Conservation (phyloP, 495 filamentous ascomycete genomes). For the Margaritispora aquatica region DNA sequence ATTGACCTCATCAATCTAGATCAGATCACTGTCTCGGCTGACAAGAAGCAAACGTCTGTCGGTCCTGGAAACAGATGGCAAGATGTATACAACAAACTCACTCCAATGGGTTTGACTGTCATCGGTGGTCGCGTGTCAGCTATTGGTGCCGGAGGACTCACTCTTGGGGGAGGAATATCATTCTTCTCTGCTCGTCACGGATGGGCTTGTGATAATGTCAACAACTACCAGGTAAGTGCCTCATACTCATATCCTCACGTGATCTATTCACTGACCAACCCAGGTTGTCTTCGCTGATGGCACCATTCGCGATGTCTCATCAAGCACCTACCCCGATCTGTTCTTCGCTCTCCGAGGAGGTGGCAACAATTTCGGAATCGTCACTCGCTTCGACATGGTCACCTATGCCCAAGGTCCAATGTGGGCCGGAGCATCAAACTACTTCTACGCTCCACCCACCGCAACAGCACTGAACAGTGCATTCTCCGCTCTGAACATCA, state of each 20-base stretch:
- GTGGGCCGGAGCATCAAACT: conserved; percentile 32
- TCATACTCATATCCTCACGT: conserved; percentile 12
- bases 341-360: conserved; percentile 51
- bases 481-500: conserved; percentile 32
- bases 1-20: conserved; percentile 48
- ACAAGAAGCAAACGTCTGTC: conserved; percentile 31
- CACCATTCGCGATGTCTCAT: conserved; percentile 30
- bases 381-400: conserved; percentile 42
- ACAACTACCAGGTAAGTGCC: conserved; percentile 36
- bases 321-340: conserved; percentile 37
- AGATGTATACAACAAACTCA: conserved; percentile 46
- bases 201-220: conserved; percentile 42
- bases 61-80: conserved; percentile 45
- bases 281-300: conserved; percentile 46
- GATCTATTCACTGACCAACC: neutral
- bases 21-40: conserved; percentile 27
- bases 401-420: conserved; percentile 40
- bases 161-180: conserved; percentile 31
- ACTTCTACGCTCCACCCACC: conserved; percentile 8
- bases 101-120: conserved; percentile 37
- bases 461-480: conserved; percentile 27
- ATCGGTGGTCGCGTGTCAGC: conserved; percentile 32
- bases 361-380: conserved; percentile 47
- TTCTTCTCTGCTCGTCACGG: conserved; percentile 38
- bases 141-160: conserved; percentile 23